These are phyloP conservation scores for Starmera amethionina DNA, from an alignment of 805 yeast genomes.

Conservation along the genomic window DNA sequence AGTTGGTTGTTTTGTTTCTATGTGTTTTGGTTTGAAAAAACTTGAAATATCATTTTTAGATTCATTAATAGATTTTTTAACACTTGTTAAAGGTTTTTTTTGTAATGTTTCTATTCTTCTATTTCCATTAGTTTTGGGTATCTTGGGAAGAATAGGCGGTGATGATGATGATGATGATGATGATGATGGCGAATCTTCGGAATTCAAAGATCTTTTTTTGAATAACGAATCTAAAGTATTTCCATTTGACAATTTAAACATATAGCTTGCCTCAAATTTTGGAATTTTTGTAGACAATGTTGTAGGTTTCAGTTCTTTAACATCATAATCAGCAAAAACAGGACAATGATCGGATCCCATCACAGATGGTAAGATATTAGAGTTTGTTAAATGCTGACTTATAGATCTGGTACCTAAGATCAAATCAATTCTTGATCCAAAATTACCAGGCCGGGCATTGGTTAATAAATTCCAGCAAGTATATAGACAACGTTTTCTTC, in stretches of 20 bases:
- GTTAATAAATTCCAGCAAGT: slow-evolving; percentile 88
- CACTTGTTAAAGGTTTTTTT: slow-evolving; percentile 2
- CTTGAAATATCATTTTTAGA: slow-evolving; percentile 12
- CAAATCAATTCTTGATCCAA: slow-evolving; percentile 82
- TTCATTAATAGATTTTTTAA: too few species aligned
- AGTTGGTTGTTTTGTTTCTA: not conserved
- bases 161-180: too few species aligned
- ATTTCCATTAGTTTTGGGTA: slow-evolving; percentile 1
- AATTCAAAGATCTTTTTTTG: not conserved
- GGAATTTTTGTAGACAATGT: slow-evolving; percentile 13
- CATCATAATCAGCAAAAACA: slow-evolving; percentile 55
- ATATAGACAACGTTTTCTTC: slow-evolving; percentile 55
- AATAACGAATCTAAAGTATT: slow-evolving; percentile 14
- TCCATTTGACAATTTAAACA: slow-evolving; percentile 30
- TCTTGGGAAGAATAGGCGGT: not conserved
- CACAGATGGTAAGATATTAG: slow-evolving; percentile 54
- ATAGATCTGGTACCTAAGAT: slow-evolving; percentile 42
- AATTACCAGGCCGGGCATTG: slow-evolving; percentile 70
- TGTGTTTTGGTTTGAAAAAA: slow-evolving; percentile 12
- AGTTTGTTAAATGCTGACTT: slow-evolving; percentile 22
- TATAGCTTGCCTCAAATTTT: slow-evolving; percentile 43
- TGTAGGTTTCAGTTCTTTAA: slow-evolving; percentile 2
- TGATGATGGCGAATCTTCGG: too few species aligned
- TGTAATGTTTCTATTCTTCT: not conserved
- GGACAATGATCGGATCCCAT: slow-evolving; percentile 97